These are phyloP conservation scores for Thraustochytrium sp. DNA, from an alignment of 352 stramenopile species.

Conservation along the genomic window DNA sequence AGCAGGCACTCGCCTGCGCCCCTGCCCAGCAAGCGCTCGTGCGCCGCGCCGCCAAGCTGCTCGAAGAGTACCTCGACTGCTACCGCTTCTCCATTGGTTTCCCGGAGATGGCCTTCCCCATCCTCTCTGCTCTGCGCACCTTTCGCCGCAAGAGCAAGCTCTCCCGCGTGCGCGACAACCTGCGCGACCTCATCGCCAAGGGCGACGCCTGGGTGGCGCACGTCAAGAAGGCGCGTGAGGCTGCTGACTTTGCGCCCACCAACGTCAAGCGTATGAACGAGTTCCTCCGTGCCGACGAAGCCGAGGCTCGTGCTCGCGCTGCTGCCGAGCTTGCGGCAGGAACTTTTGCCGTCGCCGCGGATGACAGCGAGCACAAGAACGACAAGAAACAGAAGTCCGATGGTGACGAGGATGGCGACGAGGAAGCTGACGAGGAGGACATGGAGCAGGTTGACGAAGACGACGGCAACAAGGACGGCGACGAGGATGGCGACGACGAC, in stretches of 20 bases:
- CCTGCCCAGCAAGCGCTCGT: conserved; percentile 82
- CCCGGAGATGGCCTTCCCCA: conserved; percentile 82
- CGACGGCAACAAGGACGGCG: not conserved
- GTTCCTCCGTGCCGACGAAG: conserved; percentile 73
- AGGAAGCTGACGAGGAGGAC: conserved; percentile 52
- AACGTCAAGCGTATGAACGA: conserved; percentile 73
- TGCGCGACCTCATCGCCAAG: conserved; percentile 60
- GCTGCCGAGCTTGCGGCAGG: conserved; percentile 61
- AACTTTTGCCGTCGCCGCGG: conserved; percentile 19
- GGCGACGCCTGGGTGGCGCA: conserved; percentile 65
- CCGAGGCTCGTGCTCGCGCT: conserved; percentile 70
- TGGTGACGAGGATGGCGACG: conserved; percentile 52
- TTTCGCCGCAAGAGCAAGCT: conserved; percentile 73
- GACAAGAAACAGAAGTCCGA: conserved; percentile 44
- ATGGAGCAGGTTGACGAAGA: conserved; percentile 41
- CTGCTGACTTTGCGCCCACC: conserved; percentile 73
- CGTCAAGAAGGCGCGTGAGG: conserved; percentile 80
- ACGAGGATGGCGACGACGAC: conserved; percentile 54
- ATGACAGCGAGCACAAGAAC: conserved; percentile 53
- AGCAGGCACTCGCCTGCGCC: conserved; percentile 54
- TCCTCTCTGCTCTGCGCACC: conserved; percentile 75
- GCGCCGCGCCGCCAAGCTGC: conserved; percentile 78
- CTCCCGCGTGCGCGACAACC: conserved; percentile 69
- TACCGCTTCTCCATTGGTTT: conserved; percentile 91
- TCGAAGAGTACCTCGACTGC: conserved; percentile 87